Evolutionary conservation across 306 rosid species (phyloP).

Genomic region (Cicer yamashitae): DNA sequence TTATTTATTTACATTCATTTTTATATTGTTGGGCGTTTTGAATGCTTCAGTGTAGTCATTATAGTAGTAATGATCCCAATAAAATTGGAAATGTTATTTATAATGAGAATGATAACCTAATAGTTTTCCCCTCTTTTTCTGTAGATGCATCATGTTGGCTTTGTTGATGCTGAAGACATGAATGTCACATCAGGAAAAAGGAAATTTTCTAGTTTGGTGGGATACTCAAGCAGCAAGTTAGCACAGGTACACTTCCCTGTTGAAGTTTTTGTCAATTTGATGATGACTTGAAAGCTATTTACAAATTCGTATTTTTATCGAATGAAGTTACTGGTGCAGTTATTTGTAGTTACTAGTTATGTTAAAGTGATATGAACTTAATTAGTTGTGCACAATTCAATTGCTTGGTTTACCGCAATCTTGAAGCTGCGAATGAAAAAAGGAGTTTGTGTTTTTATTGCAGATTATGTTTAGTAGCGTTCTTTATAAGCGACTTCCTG

Average conservation of each 20-base stretch:
- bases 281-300: conserved; percentile 1
- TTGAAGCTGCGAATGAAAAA: conserved; percentile 27
- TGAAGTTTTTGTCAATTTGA: conserved; percentile 18
- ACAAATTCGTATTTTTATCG: conserved; percentile 1
- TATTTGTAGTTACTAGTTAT: conserved; percentile 12
- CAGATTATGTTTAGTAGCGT: conserved; percentile 96
- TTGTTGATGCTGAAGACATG: conserved; percentile 91
- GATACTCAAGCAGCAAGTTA: conserved; percentile 88
- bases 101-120: no score
- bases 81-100: no score
- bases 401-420: conserved; percentile 38
- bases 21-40: no score
- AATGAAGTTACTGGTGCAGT: not conserved
- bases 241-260: conserved; percentile 70
- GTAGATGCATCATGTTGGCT: conserved; percentile 95
- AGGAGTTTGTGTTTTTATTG: conserved; percentile 46
- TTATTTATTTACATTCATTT: no score
- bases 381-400: not conserved
- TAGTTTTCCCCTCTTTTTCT: conserved; percentile 2
- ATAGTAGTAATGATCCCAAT: no score
- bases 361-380: not conserved
- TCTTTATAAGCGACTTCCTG: conserved; percentile 80
- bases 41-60: no score
- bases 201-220: conserved; percentile 77
- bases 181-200: conserved; percentile 73